Base-by-base conservation (phyloP, 73 alveolate species). In the Paraurostyla sp. region DNA sequence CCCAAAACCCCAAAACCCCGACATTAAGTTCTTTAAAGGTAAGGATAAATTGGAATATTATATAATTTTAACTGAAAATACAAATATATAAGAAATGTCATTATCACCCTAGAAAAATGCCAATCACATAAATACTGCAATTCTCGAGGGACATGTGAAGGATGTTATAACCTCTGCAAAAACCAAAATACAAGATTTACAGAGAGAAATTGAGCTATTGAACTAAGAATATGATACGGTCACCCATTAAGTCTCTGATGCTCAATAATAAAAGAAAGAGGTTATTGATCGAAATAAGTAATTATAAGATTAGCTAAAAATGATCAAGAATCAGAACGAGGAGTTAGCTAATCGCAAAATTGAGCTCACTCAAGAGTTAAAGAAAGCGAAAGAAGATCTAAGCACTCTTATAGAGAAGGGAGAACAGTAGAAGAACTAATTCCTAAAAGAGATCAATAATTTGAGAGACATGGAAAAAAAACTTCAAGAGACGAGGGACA, bases 311-410 rank as follows among this genome's bases (percentile, higher is more conserved):
- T 50, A 91, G 46, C 78, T 83, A 25, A 91, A 82, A 68, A 45
- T 56, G 41, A 69, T 91, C 36, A 91, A 91, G 68, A 48, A 62
- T 0, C 91, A 83, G 9, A 91, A 91, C 41, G 93, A 91, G 36
- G 90, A 83, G 20, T 50, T 91, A 0, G 88, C 49, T 2, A 71
- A 69, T 23, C n/a, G 86, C 48, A 91, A 83, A 76, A 62, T 45
- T 38, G 87, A 83, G 29, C 78, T 91, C n/a, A 41, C 83, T 3
- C 42, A 30, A 25, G 96, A 91, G 51, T 69, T 91, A 11, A 91
- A 91, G 73, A 30, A 35, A 36, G 96, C 96, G 9, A 91, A 91
- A 51, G 96, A 91, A 35, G 96, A 91, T 43, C 71, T 91, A 20
- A 73, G 92, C 80, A 65, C 88, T 3, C 76, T 90, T 11, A 90